phyloP scores from a whole-genome alignment of 768 basidiomycete species.

The Termitomyces sp. region DNA sequence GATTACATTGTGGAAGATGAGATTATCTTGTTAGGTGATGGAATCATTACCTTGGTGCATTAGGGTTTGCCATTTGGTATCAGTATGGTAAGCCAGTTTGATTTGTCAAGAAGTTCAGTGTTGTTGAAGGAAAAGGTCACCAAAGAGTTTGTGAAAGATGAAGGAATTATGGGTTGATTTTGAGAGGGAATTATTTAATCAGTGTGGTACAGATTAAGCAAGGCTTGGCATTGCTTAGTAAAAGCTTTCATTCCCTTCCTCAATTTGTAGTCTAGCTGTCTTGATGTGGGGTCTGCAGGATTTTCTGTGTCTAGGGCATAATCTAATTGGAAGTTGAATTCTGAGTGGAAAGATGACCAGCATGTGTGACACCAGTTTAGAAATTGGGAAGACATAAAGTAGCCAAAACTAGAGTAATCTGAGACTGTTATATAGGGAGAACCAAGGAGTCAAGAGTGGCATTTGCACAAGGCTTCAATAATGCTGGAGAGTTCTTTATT shows the following conservation, averaged over 20 bases:
- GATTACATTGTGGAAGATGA: constrained; percentile 19
- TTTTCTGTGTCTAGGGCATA: constrained; percentile 22
- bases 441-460: constrained; percentile 25
- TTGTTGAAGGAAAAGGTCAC: constrained; percentile 11
- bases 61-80: neutral
- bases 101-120: constrained; percentile 19
- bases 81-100: constrained; percentile 12
- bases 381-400: constrained; percentile 33
- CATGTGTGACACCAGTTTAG: constrained; percentile 39
- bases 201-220: constrained; percentile 23
- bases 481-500: neutral
- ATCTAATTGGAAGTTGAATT: constrained; percentile 28
- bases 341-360: constrained; percentile 36
- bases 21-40: constrained; percentile 8
- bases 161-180: neutral
- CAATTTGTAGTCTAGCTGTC: constrained; percentile 21
- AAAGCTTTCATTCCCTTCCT: constrained; percentile 18
- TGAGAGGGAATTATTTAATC: constrained; percentile 15
- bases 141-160: neutral
- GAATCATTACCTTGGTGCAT: neutral
- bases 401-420: constrained; percentile 37
- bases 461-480: constrained; percentile 9
- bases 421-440: constrained; percentile 15
- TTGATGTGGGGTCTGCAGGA: constrained; percentile 24
- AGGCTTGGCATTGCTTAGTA: constrained; percentile 16